Conservation (phyloP, 192 early-diverging fungal species). For the Dimargaris cristalligena region DNA sequence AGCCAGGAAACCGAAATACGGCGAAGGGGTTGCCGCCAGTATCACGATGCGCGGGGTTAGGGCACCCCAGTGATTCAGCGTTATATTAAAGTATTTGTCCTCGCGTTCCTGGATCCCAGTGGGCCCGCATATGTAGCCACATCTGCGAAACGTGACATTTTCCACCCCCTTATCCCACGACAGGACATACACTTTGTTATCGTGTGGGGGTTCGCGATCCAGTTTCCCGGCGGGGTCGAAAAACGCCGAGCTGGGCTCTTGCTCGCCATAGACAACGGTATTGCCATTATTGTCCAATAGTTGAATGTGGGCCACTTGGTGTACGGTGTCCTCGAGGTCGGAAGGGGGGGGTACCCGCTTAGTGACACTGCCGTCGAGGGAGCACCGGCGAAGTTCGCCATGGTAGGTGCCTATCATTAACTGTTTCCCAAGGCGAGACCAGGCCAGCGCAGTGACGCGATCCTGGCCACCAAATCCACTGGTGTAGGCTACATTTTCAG, state of each 20-base stretch:
- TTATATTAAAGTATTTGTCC: background rate
- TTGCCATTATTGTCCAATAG: background rate
- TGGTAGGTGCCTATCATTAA: background rate
- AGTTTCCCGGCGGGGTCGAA: too few species aligned
- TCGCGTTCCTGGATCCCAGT: background rate
- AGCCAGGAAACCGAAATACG: background rate
- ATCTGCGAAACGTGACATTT: background rate
- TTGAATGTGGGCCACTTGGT: background rate
- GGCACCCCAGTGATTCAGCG: constrained; percentile 1
- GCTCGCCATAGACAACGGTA: background rate
- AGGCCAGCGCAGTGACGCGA: background rate
- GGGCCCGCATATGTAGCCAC: background rate
- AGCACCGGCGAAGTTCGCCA: background rate
- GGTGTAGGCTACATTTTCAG: background rate
- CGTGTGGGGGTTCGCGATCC: background rate
- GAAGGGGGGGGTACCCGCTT: constrained; percentile 1
- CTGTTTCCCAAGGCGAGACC: background rate
- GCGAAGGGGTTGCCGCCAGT: background rate
- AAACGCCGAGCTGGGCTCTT: background rate
- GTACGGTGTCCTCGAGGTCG: background rate
- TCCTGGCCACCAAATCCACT: background rate
- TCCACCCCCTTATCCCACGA: background rate
- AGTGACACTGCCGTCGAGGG: background rate
- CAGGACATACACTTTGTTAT: background rate
- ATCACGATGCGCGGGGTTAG: background rate